These are phyloP conservation scores for Pisolithus tinctorius DNA, from an alignment of 768 basidiomycete species.

Conservation along the genomic window DNA sequence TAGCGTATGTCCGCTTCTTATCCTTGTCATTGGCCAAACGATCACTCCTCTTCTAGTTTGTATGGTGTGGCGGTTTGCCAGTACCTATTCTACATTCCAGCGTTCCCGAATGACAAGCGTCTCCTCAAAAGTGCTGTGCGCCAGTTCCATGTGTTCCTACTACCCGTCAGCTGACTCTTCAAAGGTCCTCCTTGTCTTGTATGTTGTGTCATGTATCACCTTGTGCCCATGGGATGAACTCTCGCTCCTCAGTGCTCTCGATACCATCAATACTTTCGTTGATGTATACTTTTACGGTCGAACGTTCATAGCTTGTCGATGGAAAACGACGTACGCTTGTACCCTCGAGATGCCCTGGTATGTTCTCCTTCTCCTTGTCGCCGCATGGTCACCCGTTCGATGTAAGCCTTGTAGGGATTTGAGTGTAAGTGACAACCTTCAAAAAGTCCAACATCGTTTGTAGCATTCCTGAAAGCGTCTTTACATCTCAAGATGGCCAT, in stretches of 20 bases:
- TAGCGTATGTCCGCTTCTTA: constrained; percentile 6
- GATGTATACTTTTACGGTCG: not conserved
- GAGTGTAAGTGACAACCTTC: constrained; percentile 1
- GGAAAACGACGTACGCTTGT: not conserved
- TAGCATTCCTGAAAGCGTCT: too few species aligned
- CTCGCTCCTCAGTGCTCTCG: not conserved
- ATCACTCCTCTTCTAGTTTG: constrained; percentile 7
- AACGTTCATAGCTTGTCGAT: constrained; percentile 7
- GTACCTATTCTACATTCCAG: constrained; percentile 11
- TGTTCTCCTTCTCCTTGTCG: not conserved
- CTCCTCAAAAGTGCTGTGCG: constrained; percentile 12
- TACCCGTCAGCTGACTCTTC: not conserved
- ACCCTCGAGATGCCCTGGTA: constrained; percentile 2
- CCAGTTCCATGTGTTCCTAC: not conserved
- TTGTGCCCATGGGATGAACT: not conserved
- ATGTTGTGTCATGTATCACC: not conserved
- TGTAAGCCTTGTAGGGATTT: not conserved
- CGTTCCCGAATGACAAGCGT: constrained; percentile 13
- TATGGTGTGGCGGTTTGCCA: constrained; percentile 14
- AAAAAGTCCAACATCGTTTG: too few species aligned
- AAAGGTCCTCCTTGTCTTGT: not conserved
- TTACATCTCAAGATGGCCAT: constrained; percentile 1
- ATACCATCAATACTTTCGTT: not conserved
- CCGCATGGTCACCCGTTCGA: too few species aligned
- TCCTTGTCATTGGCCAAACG: not conserved